A percentile compares a stretch with the other conserved stretches of the same genome.
Evolutionary conservation across 23 red algal genomes (phyloP).

Genomic region (Gracilaria domingensis): DNA sequence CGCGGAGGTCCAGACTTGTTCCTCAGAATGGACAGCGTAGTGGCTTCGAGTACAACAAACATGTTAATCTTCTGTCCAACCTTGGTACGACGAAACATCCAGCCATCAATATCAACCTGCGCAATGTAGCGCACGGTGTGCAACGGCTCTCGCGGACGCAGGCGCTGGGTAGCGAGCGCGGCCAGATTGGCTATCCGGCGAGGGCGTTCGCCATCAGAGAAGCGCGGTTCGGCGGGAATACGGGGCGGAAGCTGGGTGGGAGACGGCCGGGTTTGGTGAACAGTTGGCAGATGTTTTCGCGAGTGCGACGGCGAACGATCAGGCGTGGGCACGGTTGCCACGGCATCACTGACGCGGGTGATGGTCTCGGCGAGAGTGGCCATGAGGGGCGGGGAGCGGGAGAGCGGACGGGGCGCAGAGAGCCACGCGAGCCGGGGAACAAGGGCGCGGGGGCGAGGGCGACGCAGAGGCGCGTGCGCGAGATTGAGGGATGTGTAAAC

Average conservation of each 20-base stretch:
- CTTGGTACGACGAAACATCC: conserved; percentile 60
- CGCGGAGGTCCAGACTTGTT: conserved; percentile 31
- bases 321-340: conserved; percentile 4
- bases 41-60: conserved; percentile 57
- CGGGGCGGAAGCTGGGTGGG: conserved; percentile 19
- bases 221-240: background rate
- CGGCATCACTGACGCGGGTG: conserved; percentile 8
- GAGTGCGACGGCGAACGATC: conserved; percentile 32
- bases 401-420: background rate
- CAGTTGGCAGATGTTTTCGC: background rate
- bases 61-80: conserved; percentile 49
- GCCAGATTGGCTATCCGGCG: conserved; percentile 43
- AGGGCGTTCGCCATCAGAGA: conserved; percentile 7
- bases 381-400: background rate
- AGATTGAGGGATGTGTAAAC: background rate
- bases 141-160: conserved; percentile 50
- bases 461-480: background rate
- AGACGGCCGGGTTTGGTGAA: conserved; percentile 22
- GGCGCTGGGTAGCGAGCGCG: conserved; percentile 41
- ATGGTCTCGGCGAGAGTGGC: background rate
- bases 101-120: conserved; percentile 69
- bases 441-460: background rate
- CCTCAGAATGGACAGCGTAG: conserved; percentile 36
- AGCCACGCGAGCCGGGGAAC: background rate
- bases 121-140: conserved; percentile 70